A percentile compares a stretch with the other conserved stretches of the same genome.
These are phyloP conservation scores for Boeremia lycopersici DNA, from an alignment of 2,329 filamentous ascomycete genomes.

Conservation along the genomic window DNA sequence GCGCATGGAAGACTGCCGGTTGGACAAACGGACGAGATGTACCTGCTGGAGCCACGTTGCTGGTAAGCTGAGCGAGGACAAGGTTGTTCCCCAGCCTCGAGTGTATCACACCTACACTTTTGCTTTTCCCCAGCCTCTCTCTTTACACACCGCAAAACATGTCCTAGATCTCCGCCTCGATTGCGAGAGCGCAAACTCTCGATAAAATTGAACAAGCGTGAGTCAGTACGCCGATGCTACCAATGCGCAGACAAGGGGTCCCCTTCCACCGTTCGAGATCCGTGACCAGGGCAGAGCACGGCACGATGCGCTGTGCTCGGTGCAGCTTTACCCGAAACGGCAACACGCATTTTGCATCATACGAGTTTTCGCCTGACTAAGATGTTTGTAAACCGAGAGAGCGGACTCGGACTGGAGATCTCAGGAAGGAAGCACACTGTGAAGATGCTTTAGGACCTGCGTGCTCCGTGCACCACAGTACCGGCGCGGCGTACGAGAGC, in stretches of 20 bases:
- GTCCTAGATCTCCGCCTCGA: not conserved
- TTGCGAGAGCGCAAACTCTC: not conserved
- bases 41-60: slow-evolving; percentile 33
- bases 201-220: not conserved
- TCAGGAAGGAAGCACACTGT: not conserved
- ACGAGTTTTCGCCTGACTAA: not conserved
- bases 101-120: not conserved
- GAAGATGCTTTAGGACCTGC: not conserved
- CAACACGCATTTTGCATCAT: not conserved
- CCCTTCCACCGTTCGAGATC: slow-evolving; percentile 6
- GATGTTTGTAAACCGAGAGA: not conserved
- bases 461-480: not conserved
- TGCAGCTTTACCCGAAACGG: slow-evolving; percentile 2
- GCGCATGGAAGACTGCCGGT: slow-evolving; percentile 40
- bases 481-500: not conserved
- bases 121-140: not conserved
- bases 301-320: slow-evolving; percentile 6
- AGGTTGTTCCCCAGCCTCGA: not conserved
- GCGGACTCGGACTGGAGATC: not conserved
- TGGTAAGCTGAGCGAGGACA: not conserved
- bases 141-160: not conserved
- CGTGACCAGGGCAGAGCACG: not conserved
- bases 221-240: not conserved
- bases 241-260: not conserved
- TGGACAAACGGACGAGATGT: slow-evolving; percentile 23